Evolutionary conservation across 2,329 filamentous ascomycete species (phyloP).

Genomic region (Penicillium brasilianum): DNA sequence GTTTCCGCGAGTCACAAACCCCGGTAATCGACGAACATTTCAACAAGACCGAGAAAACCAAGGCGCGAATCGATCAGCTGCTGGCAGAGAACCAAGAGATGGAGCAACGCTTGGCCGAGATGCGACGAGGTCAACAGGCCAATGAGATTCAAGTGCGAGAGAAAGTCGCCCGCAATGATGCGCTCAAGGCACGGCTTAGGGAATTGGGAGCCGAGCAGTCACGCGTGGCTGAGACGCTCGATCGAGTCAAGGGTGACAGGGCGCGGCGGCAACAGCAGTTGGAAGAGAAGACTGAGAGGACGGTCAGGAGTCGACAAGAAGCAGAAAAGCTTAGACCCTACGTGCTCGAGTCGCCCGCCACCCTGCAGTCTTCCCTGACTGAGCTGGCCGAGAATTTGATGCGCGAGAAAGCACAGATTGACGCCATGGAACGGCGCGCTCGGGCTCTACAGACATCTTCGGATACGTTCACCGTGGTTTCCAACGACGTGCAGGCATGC

Average conservation of each 20-base stretch:
- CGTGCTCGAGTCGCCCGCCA: slow-evolving; percentile 83
- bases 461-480: slow-evolving; percentile 85
- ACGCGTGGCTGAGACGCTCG: slow-evolving; percentile 78
- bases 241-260: slow-evolving; percentile 82
- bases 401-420: slow-evolving; percentile 81
- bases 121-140: slow-evolving; percentile 77
- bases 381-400: slow-evolving; percentile 80
- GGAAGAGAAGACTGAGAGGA: slow-evolving; percentile 56
- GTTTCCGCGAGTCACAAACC: slow-evolving; percentile 93
- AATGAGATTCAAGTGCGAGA: slow-evolving; percentile 83
- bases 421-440: slow-evolving; percentile 83
- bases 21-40: slow-evolving; percentile 89
- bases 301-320: slow-evolving; percentile 76
- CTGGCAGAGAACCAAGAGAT: slow-evolving; percentile 87
- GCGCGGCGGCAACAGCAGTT: slow-evolving; percentile 68
- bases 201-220: slow-evolving; percentile 84
- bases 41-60: slow-evolving; percentile 85
- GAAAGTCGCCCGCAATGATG: slow-evolving; percentile 83
- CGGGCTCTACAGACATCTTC: slow-evolving; percentile 88
- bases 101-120: slow-evolving; percentile 76
- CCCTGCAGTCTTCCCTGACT: slow-evolving; percentile 78
- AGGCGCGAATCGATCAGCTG: slow-evolving; percentile 83
- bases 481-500: slow-evolving; percentile 82
- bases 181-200: slow-evolving; percentile 79
- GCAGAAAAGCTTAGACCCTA: slow-evolving; percentile 90